Evolutionary conservation across 345 rosid genomes (phyloP), one percentile per base, ranked within the genome.

Genomic region (Nasturtium officinale): DNA sequence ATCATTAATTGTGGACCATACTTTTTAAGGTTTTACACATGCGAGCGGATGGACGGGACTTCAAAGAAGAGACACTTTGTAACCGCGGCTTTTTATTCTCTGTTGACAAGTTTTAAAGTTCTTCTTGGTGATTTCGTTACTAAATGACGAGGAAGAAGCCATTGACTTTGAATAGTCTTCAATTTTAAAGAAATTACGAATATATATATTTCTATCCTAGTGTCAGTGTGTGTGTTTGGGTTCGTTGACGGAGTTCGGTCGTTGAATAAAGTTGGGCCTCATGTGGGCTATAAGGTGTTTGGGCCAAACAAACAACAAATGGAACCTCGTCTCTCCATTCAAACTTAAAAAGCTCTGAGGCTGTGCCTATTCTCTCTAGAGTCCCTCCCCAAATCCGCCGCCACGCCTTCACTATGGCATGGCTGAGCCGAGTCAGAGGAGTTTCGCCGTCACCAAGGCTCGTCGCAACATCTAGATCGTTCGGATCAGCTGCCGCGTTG

Each of bases 401-500:
- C 59, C 72, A 50, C 77, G 79, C 80, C 84, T 80, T 82, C 79
- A 62, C 77, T 77, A 89, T 89, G 96, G 80, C 87, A 65, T 80
- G 83, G 79, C 82, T 90, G 52, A 82, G 79, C 79, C 84, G 84
- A 60, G 66, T 82, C 15, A 75, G 82, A 79, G 61, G 75, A 7
- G 73, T 77, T 61, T 66, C 73, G 11, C 65, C 77, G 9, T 29
- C 33, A 2, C 10, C 77, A 18, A 74, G 73, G 23, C 61, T 83
- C 16, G 57, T 61, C 9, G 16, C 55, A 5, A 28, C 58, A 6
- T 50, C 48, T 54, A 85, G 88, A 54, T 60, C 82, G 42, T 89
- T 80, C 38, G 93, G 88, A 59, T 89, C 96, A 79, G 86, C 90
- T 25, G 88, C 87, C 3, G 92, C 94, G 3, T 66, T 79, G 57